Conservation (phyloP, 176 grass and related monocot species). For the Juncus effusus region DNA sequence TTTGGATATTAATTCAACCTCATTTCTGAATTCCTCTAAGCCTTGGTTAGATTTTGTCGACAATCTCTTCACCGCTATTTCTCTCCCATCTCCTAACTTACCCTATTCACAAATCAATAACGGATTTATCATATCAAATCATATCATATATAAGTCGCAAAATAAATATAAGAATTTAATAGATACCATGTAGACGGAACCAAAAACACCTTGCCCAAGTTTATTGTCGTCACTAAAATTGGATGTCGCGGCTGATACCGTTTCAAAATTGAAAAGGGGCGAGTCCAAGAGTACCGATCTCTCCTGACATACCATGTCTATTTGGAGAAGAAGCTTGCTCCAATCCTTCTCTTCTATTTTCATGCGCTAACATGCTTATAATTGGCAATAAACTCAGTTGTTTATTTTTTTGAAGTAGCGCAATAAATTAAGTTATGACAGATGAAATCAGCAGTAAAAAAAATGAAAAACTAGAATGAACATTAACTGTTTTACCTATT, state of each 20-base stretch:
- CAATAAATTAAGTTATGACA: constrained; percentile 1
- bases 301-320: background rate
- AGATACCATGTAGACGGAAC: constrained; percentile 24
- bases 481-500: background rate
- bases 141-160: constrained; percentile 14
- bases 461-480: background rate
- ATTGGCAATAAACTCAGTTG: background rate
- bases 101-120: background rate
- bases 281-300: constrained; percentile 23
- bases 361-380: too few relatives aligned
- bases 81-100: constrained; percentile 8
- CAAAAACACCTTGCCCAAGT: constrained; percentile 23
- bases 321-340: constrained; percentile 3
- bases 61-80: constrained; percentile 19
- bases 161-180: too few relatives aligned
- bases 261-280: constrained; percentile 37
- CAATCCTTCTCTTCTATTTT: background rate
- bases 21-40: constrained; percentile 27
- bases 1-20: constrained; percentile 19
- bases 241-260: constrained; percentile 34
- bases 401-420: background rate
- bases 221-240: constrained; percentile 39
- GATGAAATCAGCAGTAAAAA: background rate
- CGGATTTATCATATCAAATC: too few relatives aligned
- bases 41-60: constrained; percentile 15